phyloP scores from a whole-genome alignment of 257 asterid genomes.

The Primulina eburnea region DNA sequence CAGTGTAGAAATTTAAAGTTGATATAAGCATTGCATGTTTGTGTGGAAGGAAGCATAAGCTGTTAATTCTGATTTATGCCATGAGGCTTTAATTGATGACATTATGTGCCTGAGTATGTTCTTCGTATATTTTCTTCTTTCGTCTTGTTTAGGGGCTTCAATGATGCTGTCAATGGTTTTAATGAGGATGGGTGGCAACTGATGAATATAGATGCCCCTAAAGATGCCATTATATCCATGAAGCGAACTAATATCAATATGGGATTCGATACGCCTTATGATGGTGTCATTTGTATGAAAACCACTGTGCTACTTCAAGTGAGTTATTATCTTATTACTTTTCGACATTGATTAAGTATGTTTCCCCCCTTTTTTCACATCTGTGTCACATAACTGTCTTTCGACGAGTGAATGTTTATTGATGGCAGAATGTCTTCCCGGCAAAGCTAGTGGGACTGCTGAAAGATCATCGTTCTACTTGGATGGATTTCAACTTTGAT shows the following conservation, averaged over 20 bases:
- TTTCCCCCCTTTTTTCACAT: no score
- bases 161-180: slow-evolving; percentile 22
- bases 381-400: slow-evolving; percentile 1
- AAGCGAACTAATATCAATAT: slow-evolving; percentile 8
- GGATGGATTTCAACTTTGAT: slow-evolving; percentile 44
- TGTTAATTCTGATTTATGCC: neutral
- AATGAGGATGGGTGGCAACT: slow-evolving; percentile 24
- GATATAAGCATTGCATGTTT: no score
- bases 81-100: neutral
- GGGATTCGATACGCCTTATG: slow-evolving; percentile 27
- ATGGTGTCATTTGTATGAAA: slow-evolving; percentile 39
- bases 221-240: neutral
- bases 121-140: neutral
- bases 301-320: slow-evolving; percentile 42
- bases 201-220: neutral
- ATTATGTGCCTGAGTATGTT: neutral
- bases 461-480: slow-evolving; percentile 37
- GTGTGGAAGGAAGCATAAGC: no score
- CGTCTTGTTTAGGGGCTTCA: slow-evolving; percentile 21
- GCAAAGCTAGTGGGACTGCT: slow-evolving; percentile 37
- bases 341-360: neutral
- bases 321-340: slow-evolving; percentile 26
- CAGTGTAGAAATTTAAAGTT: no score
- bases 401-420: slow-evolving; percentile 14
- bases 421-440: slow-evolving; percentile 41